Base-by-base conservation (phyloP, 805 yeast species). In the Ogataea philodendri region DNA sequence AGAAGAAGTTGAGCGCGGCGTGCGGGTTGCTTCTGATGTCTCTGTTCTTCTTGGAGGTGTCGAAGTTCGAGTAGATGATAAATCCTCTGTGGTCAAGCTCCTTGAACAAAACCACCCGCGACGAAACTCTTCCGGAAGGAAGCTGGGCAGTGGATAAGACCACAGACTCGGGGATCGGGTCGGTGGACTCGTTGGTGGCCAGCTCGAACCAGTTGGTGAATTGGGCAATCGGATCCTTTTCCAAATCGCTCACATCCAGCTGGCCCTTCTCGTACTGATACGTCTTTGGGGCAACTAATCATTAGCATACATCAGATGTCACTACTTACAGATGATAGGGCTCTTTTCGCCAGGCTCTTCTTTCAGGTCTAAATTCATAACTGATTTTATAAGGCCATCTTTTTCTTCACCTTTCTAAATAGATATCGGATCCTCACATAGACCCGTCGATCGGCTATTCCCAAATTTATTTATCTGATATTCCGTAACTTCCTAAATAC, bases 1-100 rank as follows among this genome's bases (percentile, higher is more conserved):
- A 93, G 65, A 88, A 93, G 59, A 90, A 93, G 9, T 83, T 81
- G 46, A 93, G 66, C 1, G 95, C 78, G 1, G 89, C 97, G 52
- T 75, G 71, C 44, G 84, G 83, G 60, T 93, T 93, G 22, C 81
- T 64, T 23, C 63, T 63, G 42, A 80, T 66, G 59, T 89, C 97
- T 30, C 65, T 54, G 13, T 83, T 77, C 62, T 93, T 93, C 61
- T 85, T 88, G 22, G 95, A 84, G 7, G 81, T 71, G 20, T 72
- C 86, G 95, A 96, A 89, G 62, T 93, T 93, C 37, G 97, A 86
- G 62, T 85, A 93, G 26, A 93, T 69, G 7, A 88, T 76, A 50
- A 90, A 84, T 4, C 97, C 98, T 28, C 74, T 70, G 33, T 74
- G 69, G 59, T 90, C 97, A 40, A 93, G 70, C 55, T 93, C 97